Evolutionary conservation across 495 filamentous ascomycete species (phyloP), one percentile per base, ranked within the genome.

Genomic region (Lasiosphaeria ovina): DNA sequence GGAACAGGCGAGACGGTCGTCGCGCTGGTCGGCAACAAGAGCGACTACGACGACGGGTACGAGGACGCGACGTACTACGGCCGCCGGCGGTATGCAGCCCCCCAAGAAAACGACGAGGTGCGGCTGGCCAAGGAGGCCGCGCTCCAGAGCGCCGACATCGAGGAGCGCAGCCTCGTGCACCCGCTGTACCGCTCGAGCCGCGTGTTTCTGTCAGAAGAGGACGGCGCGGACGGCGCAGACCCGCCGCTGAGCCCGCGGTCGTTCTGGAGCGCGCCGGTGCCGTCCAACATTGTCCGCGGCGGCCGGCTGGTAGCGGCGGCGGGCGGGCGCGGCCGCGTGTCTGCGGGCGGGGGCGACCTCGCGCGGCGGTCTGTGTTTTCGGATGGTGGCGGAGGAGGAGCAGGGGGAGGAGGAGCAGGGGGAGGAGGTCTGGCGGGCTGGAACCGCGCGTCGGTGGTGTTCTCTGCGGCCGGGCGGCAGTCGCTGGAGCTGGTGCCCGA

Each of bases 1-100:
- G n/a, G 24, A 24, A 24, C 24, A 24, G 24, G 24, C 24, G 24
- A 24, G 24, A 59, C 53, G n/a, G 59, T 66, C 0, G 57, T 69
- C 0, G 62, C 59, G 2, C 53, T 69, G 17, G 57, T 69, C 11
- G 67, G 67, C n/a, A 66, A 66, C 54, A 69, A 69, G 59, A 50
- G 36, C 16, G 67, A 69, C 44, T 57, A 63, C 8, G 60, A 63
- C 53, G 55, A 45, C 34, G 60, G 54, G 2, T 36, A 54, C 3
- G 48, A 35, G 5, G 58, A 40, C 36, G 7, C 17, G 49, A 10
- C 52, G 33, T 16, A 35, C 54, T 7, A 9, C 53, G 50, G 55
- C 32, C 11, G 16, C 24, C 4, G 44, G 24, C 12, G 24, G 31
- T 14, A 7, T 0, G 24, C 24, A 24, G 24, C 24, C 24, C 24